Conservation (phyloP, 225 moss, liverwort and hornwort species). For the Pseudoscleropodium purum region DNA sequence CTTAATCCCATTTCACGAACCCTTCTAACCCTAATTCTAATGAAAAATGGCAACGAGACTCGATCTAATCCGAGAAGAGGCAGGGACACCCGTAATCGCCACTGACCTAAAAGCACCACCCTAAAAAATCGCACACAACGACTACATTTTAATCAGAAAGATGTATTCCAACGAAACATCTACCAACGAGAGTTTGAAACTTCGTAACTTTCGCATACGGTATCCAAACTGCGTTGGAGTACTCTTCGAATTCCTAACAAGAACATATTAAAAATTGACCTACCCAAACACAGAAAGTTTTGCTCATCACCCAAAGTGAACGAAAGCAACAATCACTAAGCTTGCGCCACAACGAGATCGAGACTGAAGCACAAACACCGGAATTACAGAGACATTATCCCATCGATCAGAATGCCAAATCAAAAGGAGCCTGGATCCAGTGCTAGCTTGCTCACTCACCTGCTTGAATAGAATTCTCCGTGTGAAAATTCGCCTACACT, state of each 20-base stretch:
- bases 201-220: not conserved
- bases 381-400: not conserved
- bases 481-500: not conserved
- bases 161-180: not conserved
- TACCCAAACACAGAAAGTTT: not conserved
- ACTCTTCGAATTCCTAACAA: not conserved
- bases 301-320: not conserved
- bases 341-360: not conserved
- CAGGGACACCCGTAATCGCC: not conserved
- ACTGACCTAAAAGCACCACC: not conserved
- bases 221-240: not conserved
- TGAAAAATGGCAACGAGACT: not conserved
- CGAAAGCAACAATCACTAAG: not conserved
- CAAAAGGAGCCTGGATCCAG: not conserved
- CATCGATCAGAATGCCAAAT: not conserved
- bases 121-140: not conserved
- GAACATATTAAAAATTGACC: not conserved
- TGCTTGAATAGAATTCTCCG: not conserved
- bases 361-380: not conserved
- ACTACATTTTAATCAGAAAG: not conserved
- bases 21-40: constrained; percentile 9
- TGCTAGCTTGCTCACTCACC: not conserved
- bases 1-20: not conserved
- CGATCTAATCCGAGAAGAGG: not conserved
- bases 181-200: not conserved